phyloP scores from a whole-genome alignment of 192 early-diverging fungal species.

The Backusella tuberculispora region DNA sequence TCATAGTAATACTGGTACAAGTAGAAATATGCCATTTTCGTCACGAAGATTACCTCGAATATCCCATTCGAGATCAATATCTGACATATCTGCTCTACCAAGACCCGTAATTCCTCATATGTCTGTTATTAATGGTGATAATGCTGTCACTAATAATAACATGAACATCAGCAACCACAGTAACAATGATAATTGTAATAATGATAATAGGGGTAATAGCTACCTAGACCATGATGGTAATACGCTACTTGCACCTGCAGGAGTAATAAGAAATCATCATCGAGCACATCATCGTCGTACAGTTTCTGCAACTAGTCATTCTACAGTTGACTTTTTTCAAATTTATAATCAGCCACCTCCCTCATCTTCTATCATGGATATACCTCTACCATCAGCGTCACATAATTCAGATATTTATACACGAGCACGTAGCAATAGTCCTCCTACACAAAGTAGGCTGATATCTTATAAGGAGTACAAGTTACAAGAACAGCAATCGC shows the following conservation, averaged over 20 bases:
- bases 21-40: no score
- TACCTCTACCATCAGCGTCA: not conserved
- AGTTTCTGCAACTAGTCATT: conserved; percentile 20
- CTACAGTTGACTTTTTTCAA: conserved; percentile 11
- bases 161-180: no score
- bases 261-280: not conserved
- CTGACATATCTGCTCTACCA: no score
- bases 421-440: conserved; percentile 20
- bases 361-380: not conserved
- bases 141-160: no score
- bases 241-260: not conserved
- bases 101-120: no score
- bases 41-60: no score
- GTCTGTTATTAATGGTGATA: no score
- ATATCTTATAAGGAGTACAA: not conserved
- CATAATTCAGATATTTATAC: not conserved
- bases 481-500: not conserved
- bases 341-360: conserved; percentile 6
- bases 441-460: not conserved
- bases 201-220: no score
- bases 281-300: conserved; percentile 17
- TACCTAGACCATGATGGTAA: no score
- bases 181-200: no score
- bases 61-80: no score
- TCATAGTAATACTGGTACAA: no score